These are phyloP conservation scores for Oryza australiensis DNA, from an alignment of 176 grass and related monocot genomes.

Conservation along the genomic window DNA sequence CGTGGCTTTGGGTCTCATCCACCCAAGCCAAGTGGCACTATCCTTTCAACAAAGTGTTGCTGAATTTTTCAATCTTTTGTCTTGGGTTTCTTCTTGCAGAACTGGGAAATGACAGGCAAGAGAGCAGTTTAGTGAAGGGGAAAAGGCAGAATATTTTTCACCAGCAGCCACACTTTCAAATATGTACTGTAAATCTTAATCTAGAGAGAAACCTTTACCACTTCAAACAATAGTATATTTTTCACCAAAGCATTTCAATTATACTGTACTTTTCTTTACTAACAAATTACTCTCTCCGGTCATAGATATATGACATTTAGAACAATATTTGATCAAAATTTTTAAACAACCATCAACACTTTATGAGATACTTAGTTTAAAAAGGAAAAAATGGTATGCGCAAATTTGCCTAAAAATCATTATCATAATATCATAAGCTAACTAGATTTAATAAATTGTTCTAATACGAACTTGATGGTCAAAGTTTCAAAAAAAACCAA, in stretches of 20 bases:
- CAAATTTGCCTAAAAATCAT: too few relatives aligned
- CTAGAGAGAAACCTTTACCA: neutral
- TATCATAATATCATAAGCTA: too few relatives aligned
- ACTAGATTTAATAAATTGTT: too few relatives aligned
- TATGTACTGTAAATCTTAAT: neutral
- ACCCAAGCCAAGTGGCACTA: neutral
- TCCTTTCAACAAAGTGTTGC: neutral
- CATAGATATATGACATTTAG: too few relatives aligned
- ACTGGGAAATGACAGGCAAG: neutral
- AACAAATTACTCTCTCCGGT: neutral
- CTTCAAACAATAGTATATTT: neutral
- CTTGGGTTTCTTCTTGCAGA: neutral
- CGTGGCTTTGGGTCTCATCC: neutral
- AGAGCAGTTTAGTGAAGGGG: neutral
- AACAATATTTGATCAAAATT: too few relatives aligned
- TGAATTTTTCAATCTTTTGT: neutral
- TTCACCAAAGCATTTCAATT: neutral
- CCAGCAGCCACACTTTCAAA: neutral
- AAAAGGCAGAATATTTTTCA: neutral
- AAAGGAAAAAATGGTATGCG: too few relatives aligned
- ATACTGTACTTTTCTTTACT: neutral
- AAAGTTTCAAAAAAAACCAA: too few relatives aligned
- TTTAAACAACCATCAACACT: too few relatives aligned
- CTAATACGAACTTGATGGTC: too few relatives aligned
- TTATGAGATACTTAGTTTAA: too few relatives aligned